phyloP scores from a whole-genome alignment of 257 asterid genomes.

The Solanum pennellii region DNA sequence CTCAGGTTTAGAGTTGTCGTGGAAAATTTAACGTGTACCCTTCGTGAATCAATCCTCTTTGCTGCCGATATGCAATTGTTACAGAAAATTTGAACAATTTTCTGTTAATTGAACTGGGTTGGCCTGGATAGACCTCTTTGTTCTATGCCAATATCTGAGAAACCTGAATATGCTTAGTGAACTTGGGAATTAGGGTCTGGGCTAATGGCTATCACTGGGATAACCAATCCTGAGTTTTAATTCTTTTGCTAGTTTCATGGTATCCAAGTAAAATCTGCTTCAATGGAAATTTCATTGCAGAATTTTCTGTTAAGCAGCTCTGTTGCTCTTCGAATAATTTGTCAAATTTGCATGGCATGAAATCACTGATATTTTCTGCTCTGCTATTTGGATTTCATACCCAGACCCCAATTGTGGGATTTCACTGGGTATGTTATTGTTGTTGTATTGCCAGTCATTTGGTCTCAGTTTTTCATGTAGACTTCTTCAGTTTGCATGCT shows the following conservation, averaged over 20 bases:
- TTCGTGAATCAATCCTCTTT: not conserved
- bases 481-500: not conserved
- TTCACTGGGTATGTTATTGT: not conserved
- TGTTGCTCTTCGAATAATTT: not conserved
- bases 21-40: not conserved
- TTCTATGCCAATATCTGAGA: not conserved
- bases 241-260: not conserved
- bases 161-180: not conserved
- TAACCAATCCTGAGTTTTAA: not conserved
- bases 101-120: not conserved
- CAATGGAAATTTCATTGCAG: not conserved
- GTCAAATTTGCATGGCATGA: not conserved
- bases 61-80: not conserved
- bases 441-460: not conserved
- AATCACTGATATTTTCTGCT: not conserved
- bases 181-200: not conserved
- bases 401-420: not conserved
- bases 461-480: not conserved
- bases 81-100: not conserved
- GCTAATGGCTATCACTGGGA: not conserved
- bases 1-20: not conserved
- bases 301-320: not conserved
- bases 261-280: not conserved
- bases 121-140: not conserved
- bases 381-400: not conserved